These are phyloP conservation scores for Neurospora sp. DNA, from an alignment of 2,329 filamentous ascomycete genomes.

Conservation along the genomic window DNA sequence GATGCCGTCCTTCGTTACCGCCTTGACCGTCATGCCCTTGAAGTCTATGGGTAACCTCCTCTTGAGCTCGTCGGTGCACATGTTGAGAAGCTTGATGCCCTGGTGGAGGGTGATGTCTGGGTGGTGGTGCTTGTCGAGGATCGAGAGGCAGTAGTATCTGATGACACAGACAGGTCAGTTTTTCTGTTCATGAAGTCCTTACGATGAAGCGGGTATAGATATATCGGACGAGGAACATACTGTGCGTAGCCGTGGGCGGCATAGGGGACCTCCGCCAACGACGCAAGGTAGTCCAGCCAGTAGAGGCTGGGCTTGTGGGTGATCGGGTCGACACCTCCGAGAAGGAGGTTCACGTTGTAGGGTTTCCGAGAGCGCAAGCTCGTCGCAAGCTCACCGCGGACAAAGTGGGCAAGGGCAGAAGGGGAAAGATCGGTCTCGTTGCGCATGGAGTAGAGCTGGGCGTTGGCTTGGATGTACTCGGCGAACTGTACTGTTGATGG, in stretches of 20 bases:
- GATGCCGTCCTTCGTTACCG: constrained; percentile 89
- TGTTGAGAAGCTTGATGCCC: constrained; percentile 82
- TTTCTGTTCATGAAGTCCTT: no score
- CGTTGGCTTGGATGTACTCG: constrained; percentile 97
- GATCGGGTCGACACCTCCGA: constrained; percentile 89
- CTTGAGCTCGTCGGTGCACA: constrained; percentile 97
- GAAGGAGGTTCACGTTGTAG: constrained; percentile 92
- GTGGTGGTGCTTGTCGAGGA: constrained; percentile 97
- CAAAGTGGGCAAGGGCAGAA: constrained; percentile 81
- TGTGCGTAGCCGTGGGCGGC: constrained; percentile 97
- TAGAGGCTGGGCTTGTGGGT: constrained; percentile 84
- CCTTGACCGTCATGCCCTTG: constrained; percentile 93
- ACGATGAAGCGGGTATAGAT: no score
- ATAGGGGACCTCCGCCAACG: constrained; percentile 80
- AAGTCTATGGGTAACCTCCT: constrained; percentile 95
- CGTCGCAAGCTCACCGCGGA: constrained; percentile 84
- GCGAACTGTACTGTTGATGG: constrained; percentile 77
- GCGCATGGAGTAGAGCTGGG: constrained; percentile 97
- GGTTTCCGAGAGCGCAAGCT: constrained; percentile 87
- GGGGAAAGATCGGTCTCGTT: constrained; percentile 90
- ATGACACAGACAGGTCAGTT: no score
- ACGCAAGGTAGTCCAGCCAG: constrained; percentile 96
- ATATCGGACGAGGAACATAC: constrained; percentile 38
- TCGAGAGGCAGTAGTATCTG: constrained; percentile 94
- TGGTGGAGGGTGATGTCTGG: constrained; percentile 84